phyloP scores from a whole-genome alignment of 2,329 filamentous ascomycete genomes.

The Phialophora verrucosa region DNA sequence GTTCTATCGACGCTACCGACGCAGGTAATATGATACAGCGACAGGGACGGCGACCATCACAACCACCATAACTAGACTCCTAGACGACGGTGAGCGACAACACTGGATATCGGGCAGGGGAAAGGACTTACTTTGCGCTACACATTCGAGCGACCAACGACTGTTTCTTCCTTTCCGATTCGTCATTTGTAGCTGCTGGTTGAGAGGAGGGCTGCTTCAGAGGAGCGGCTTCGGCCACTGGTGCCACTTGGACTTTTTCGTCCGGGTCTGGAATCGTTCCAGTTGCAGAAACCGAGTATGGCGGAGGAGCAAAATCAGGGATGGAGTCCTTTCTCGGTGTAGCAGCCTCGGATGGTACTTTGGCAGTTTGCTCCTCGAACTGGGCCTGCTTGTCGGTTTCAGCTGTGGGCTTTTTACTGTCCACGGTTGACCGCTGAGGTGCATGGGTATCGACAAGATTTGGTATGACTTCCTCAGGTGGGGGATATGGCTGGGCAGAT shows the following conservation, averaged over 20 bases:
- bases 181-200: not conserved
- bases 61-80: conserved; percentile 24
- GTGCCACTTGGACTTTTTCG: not conserved
- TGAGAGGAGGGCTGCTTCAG: conserved; percentile 1
- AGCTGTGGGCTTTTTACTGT: not conserved
- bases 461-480: not conserved
- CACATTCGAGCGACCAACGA: conserved; percentile 18
- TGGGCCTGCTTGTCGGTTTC: conserved; percentile 2
- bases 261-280: not conserved
- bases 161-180: conserved; percentile 16
- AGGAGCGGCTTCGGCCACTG: not conserved
- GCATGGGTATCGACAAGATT: not conserved
- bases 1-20: conserved; percentile 23
- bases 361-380: not conserved
- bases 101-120: not conserved
- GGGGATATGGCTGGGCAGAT: conserved; percentile 1
- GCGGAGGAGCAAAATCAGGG: conserved; percentile 33
- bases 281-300: conserved; percentile 24
- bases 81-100: conserved; percentile 6
- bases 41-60: conserved; percentile 30
- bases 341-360: conserved; percentile 5
- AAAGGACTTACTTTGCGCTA: conserved; percentile 21
- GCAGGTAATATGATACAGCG: conserved; percentile 25
- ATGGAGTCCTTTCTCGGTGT: conserved; percentile 26
- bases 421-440: not conserved